Percentiles rank a stretch among this genome's conserved stretches.
phyloP scores from a whole-genome alignment of 768 basidiomycete species.

The Scleroderma citrinum region DNA sequence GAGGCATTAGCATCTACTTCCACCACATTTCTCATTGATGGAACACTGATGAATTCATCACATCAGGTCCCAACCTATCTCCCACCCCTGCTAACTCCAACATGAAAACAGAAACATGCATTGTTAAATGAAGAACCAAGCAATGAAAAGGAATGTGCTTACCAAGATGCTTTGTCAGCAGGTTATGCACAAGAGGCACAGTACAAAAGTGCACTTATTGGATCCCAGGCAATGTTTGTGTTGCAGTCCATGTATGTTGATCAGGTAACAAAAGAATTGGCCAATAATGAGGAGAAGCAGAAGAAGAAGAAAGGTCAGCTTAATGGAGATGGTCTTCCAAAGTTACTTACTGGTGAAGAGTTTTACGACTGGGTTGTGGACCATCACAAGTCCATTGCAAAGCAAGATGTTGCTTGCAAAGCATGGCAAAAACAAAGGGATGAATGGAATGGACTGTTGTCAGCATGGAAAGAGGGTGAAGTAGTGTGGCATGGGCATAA shows the following conservation, averaged over 20 bases:
- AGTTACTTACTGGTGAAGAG: conserved; percentile 3
- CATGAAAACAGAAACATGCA: background rate
- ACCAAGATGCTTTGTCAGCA: conserved; percentile 1
- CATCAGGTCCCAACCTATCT: background rate
- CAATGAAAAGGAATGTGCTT: background rate
- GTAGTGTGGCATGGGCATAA: conserved; percentile 9
- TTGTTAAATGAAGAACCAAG: conserved; percentile 1
- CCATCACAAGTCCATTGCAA: background rate
- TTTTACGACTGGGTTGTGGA: conserved; percentile 5
- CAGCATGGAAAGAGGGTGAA: conserved; percentile 16
- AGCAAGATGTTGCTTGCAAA: conserved; percentile 1
- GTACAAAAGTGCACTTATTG: conserved; percentile 1
- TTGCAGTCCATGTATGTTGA: conserved; percentile 4
- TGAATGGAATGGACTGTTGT: conserved; percentile 1
- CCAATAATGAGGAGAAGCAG: conserved; percentile 2
- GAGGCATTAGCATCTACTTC: conserved; percentile 2
- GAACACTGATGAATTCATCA: background rate
- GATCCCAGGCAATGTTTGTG: conserved; percentile 1
- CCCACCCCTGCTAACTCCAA: background rate
- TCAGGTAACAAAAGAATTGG: background rate
- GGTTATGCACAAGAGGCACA: background rate
- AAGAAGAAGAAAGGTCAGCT: background rate
- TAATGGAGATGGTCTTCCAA: conserved; percentile 1
- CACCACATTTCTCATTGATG: background rate
- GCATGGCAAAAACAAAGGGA: background rate